A percentile compares a stretch with the other conserved stretches of the same genome.
phyloP scores from a whole-genome alignment of 164 flowering plant species.

The Buxus sempervirens region DNA sequence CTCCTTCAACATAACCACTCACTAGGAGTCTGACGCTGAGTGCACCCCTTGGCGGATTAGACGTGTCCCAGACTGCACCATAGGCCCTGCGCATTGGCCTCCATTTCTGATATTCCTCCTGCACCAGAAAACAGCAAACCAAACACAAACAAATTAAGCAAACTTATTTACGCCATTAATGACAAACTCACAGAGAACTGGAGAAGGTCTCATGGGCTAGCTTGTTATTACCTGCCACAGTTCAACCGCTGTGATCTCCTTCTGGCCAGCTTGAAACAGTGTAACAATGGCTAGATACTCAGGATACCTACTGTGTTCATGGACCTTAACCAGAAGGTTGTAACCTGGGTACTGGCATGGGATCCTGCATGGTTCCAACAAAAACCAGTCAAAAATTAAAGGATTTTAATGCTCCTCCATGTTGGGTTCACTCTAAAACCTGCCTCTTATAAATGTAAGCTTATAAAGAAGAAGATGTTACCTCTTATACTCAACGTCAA shows the following conservation, averaged over 20 bases:
- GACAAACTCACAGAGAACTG: background rate
- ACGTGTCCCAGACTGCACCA: slow-evolving; percentile 52
- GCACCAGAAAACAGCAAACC: background rate
- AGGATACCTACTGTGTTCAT: slow-evolving; percentile 59
- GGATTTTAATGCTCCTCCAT: slow-evolving; percentile 76
- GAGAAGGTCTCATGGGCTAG: background rate
- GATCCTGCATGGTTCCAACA: slow-evolving; percentile 23
- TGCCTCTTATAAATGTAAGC: too few species aligned
- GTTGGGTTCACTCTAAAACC: too few species aligned
- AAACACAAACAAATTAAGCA: background rate
- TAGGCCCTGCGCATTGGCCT: slow-evolving; percentile 57
- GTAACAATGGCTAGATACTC: slow-evolving; percentile 60
- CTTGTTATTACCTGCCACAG: slow-evolving; percentile 71
- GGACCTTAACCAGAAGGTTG: slow-evolving; percentile 58
- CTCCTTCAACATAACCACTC: slow-evolving; percentile 33
- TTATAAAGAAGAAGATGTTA: slow-evolving; percentile 56
- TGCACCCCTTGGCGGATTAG: slow-evolving; percentile 36
- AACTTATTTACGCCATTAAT: background rate
- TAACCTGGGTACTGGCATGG: slow-evolving; percentile 53
- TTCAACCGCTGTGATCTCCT: slow-evolving; percentile 50
- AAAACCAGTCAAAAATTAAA: background rate
- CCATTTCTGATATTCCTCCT: slow-evolving; percentile 78
- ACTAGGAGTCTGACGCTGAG: slow-evolving; percentile 53
- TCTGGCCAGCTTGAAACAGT: slow-evolving; percentile 52
- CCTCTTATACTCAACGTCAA: too few species aligned